Conservation (phyloP, 495 filamentous ascomycete species). For the Astrothelium macrocarpum region DNA sequence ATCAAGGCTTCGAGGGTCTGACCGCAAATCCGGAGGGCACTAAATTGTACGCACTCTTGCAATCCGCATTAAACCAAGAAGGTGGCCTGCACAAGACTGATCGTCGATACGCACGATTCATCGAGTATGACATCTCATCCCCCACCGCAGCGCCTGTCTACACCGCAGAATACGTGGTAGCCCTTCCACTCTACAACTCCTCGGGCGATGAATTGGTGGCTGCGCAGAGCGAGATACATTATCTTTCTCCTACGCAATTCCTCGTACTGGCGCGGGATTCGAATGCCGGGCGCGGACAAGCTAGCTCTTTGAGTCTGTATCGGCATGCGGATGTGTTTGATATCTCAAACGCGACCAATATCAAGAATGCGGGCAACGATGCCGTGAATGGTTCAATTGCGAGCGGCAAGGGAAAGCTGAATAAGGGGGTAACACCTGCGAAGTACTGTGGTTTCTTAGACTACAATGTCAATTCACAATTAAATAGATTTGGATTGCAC, state of each 20-base stretch:
- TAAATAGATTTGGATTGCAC: constrained; percentile 58
- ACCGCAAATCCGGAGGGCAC: constrained; percentile 55
- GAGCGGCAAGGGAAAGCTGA: constrained; percentile 43
- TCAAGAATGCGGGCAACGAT: constrained; percentile 49
- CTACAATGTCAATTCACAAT: constrained; percentile 59
- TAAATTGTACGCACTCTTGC: constrained; percentile 57
- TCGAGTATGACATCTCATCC: constrained; percentile 50
- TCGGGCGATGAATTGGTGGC: constrained; percentile 37
- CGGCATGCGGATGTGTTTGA: constrained; percentile 69
- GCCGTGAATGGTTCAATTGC: constrained; percentile 42
- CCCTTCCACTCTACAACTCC: constrained; percentile 49
- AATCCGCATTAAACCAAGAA: constrained; percentile 58
- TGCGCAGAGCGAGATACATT: constrained; percentile 63
- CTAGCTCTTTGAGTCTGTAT: constrained; percentile 47
- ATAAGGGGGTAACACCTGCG: constrained; percentile 49
- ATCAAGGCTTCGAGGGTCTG: constrained; percentile 70
- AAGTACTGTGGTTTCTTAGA: constrained; percentile 63
- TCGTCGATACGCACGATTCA: constrained; percentile 47
- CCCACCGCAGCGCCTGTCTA: constrained; percentile 20
- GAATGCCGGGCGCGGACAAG: constrained; percentile 48
- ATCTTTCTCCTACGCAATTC: constrained; percentile 54
- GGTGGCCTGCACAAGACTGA: constrained; percentile 49
- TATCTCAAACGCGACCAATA: constrained; percentile 54
- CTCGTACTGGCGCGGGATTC: constrained; percentile 63
- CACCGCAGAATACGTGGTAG: constrained; percentile 55